Evolutionary conservation across 148 eudicot species (phyloP), one percentile per base, ranked within the genome.

Genomic region (Vaccinium myrtillus): DNA sequence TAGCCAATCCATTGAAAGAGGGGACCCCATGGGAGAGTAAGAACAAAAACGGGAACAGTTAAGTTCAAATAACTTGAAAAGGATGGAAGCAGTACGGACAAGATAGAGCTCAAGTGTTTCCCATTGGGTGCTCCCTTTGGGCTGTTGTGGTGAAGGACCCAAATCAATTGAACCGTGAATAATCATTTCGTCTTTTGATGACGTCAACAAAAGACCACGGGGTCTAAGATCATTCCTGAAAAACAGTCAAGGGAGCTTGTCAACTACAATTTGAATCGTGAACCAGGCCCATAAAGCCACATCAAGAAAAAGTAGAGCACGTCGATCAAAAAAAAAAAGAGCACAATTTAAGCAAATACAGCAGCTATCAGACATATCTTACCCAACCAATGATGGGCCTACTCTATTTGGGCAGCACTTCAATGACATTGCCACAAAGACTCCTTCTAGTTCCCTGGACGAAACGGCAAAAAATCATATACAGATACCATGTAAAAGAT

Each of bases 71-170:
- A 70, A 67, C 58, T 51, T 77, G 6, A 50, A 21, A 85, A 25
- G 21, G 59, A 81, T 55, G 61, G 79, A 16, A 82, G 73, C 77
- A 70, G 51, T 74, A 92, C 95, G 25, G 81, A 97, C 99, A 84
- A 97, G 95, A 87, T 95, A 95, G 53, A 87, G 88, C 87, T 97
- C 98, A 88, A 97, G 98, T 76, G 92, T 87, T 84, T 92, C 98
- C 98, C 98, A 97, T 50, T 93, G 94, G 84, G 83, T 89, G 85
- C 74, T 93, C 84, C 94, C 91, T 71, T 81, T 93, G 53, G 86
- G 87, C 56, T 91, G 94, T 30, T 85, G 89, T 16, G 81, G 27
- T 46, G 91, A 75, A 83, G 92, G 85, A 87, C 81, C 90, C 58
- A 84, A 82, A 82, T 93, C 93, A 87, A 83, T 81, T 75, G 90